Percentiles rank a stretch among this genome's conserved stretches.
Conservation (phyloP, 257 asterid genomes). For the Schizonepeta tenuifolia region DNA sequence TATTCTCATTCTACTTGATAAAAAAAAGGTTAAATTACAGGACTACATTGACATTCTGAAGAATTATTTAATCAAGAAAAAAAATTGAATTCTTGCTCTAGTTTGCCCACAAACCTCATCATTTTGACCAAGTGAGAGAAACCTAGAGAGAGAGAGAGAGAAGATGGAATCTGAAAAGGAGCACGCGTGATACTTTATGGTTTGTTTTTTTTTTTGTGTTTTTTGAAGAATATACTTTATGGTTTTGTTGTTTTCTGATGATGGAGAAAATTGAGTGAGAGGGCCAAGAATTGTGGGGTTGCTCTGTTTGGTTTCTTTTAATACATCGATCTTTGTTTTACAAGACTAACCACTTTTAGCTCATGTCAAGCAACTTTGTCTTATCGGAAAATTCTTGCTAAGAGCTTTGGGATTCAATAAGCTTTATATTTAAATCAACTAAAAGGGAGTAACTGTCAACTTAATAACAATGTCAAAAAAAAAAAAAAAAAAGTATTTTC, state of each 20-base stretch:
- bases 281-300: conserved; percentile 42
- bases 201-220: conserved; percentile 76
- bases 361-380: conserved; percentile 15
- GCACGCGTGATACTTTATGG: conserved; percentile 87
- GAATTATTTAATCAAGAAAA: background rate
- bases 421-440: background rate
- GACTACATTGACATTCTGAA: background rate
- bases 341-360: background rate
- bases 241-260: conserved; percentile 63
- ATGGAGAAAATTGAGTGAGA: conserved; percentile 41
- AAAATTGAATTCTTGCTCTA: background rate
- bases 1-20: background rate
- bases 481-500: too few species aligned
- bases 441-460: background rate
- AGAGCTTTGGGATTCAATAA: background rate
- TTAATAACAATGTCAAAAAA: too few species aligned
- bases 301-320: conserved; percentile 31
- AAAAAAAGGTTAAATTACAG: background rate
- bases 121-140: conserved; percentile 23
- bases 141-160: background rate
- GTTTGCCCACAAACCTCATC: conserved; percentile 19
- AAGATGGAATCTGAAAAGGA: conserved; percentile 59
- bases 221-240: too few species aligned
- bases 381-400: background rate
- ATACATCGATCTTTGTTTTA: conserved; percentile 8